A percentile compares a stretch with the other conserved stretches of the same genome.
phyloP scores from a whole-genome alignment of 805 yeast species.

The Ogataea ramenticola region DNA sequence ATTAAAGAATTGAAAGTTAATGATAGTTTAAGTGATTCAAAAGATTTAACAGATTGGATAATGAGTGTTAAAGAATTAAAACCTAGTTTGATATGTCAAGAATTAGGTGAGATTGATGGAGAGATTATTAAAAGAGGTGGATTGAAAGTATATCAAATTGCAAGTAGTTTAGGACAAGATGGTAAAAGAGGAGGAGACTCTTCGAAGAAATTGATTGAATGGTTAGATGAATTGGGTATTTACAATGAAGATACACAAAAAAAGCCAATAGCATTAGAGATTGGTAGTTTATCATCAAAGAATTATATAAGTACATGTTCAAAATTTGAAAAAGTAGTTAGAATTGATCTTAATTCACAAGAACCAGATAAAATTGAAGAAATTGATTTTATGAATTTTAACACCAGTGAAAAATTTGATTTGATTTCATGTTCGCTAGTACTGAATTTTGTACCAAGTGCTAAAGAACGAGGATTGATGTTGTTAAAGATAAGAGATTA shows the following conservation, averaged over 20 bases:
- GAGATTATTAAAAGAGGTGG: conserved; percentile 71
- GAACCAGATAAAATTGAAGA: conserved; percentile 53
- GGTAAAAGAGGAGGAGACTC: conserved; percentile 84
- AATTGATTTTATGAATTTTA: conserved; percentile 82
- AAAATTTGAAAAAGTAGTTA: conserved; percentile 41
- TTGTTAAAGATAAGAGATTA: conserved; percentile 50
- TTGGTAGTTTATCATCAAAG: conserved; percentile 69
- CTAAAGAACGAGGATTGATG: conserved; percentile 72
- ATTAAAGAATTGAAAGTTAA: conserved; percentile 15
- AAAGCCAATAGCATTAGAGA: conserved; percentile 53
- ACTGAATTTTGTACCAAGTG: conserved; percentile 77
- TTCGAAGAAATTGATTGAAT: conserved; percentile 68
- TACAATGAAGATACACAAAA: not conserved
- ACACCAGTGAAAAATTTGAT: conserved; percentile 46
- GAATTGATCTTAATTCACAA: conserved; percentile 80
- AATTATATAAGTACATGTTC: conserved; percentile 61
- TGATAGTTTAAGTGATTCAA: conserved; percentile 7
- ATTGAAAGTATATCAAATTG: conserved; percentile 68
- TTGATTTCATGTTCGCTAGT: conserved; percentile 81
- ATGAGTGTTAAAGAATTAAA: not conserved
- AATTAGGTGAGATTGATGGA: conserved; percentile 48
- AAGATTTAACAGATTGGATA: not conserved
- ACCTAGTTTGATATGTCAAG: not conserved
- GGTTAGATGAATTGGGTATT: conserved; percentile 41
- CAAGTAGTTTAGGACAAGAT: conserved; percentile 81